phyloP scores from a whole-genome alignment of 2,329 filamentous ascomycete genomes.

The Drechslerella coelobrocha region DNA sequence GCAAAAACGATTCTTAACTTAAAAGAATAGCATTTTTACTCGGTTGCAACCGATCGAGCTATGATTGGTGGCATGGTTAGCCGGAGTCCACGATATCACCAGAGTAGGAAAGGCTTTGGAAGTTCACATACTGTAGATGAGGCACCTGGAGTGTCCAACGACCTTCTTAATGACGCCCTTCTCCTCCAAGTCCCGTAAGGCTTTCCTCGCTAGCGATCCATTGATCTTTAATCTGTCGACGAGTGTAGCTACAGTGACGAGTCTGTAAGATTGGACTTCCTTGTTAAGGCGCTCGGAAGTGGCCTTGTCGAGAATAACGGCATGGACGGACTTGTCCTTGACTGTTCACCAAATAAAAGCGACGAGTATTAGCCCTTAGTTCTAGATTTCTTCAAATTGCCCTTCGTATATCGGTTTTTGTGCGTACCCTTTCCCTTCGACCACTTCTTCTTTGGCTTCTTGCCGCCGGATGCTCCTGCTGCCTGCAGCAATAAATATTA shows the following conservation, averaged over 20 bases:
- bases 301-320: constrained; percentile 97
- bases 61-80: constrained; percentile 3
- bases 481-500: constrained; percentile 56
- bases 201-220: constrained; percentile 90
- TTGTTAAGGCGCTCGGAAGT: constrained; percentile 99
- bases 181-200: constrained; percentile 92
- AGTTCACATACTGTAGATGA: constrained; percentile 84
- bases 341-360: constrained; percentile 64
- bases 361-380: constrained; percentile 61
- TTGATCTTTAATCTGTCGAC: constrained; percentile 99
- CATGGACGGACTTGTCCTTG: constrained; percentile 99
- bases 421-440: constrained; percentile 67
- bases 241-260: constrained; percentile 97
- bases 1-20: constrained; percentile 46
- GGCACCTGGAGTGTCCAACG: constrained; percentile 94
- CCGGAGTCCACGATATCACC: too few relatives aligned
- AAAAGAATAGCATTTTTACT: constrained; percentile 45
- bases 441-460: constrained; percentile 87
- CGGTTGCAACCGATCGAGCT: constrained; percentile 50
- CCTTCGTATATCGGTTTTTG: constrained; percentile 54
- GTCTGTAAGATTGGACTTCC: constrained; percentile 99
- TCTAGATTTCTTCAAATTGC: constrained; percentile 57
- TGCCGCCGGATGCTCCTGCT: constrained; percentile 70
- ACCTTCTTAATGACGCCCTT: constrained; percentile 98
- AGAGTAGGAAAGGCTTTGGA: too few relatives aligned